Conservation (phyloP, 2,329 filamentous ascomycete genomes). For the Epichloe brachyelytri region DNA sequence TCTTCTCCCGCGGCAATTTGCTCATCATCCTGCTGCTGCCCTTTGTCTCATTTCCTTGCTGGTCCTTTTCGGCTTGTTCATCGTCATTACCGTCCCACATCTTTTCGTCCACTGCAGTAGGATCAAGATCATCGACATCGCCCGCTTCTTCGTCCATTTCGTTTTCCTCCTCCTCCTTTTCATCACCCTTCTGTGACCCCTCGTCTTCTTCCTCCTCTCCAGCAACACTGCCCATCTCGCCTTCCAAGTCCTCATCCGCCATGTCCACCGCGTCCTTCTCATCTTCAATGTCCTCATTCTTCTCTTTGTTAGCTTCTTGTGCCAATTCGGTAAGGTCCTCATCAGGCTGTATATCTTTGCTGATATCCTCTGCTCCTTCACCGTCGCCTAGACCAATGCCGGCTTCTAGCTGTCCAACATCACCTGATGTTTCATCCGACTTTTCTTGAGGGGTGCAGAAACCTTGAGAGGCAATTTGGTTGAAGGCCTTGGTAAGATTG, state of each 20-base stretch:
- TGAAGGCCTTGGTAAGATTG: slow-evolving; percentile 63
- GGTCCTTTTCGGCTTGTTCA: slow-evolving; percentile 71
- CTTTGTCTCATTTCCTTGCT: slow-evolving; percentile 59
- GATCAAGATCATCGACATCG: slow-evolving; percentile 81
- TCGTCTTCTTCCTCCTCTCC: slow-evolving; percentile 47
- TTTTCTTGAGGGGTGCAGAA: slow-evolving; percentile 87
- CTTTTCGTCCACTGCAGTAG: slow-evolving; percentile 89
- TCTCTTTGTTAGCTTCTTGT: slow-evolving; percentile 62
- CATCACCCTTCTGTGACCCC: slow-evolving; percentile 47
- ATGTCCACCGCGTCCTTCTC: slow-evolving; percentile 83
- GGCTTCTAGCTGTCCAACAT: slow-evolving; percentile 69
- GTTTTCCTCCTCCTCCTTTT: slow-evolving; percentile 53
- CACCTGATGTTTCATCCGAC: slow-evolving; percentile 53
- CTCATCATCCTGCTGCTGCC: slow-evolving; percentile 52
- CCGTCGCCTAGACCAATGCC: slow-evolving; percentile 93
- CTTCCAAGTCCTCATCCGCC: slow-evolving; percentile 84
- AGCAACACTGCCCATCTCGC: slow-evolving; percentile 58
- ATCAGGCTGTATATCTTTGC: slow-evolving; percentile 87
- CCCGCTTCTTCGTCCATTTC: slow-evolving; percentile 84
- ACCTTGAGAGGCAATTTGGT: slow-evolving; percentile 66
- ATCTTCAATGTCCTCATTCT: slow-evolving; percentile 56
- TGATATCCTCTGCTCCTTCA: slow-evolving; percentile 92
- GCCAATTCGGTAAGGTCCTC: slow-evolving; percentile 88
- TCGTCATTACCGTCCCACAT: slow-evolving; percentile 90
- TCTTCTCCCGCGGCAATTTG: slow-evolving; percentile 47